phyloP scores from a whole-genome alignment of 306 rosid species.

The Benincasa hispida region DNA sequence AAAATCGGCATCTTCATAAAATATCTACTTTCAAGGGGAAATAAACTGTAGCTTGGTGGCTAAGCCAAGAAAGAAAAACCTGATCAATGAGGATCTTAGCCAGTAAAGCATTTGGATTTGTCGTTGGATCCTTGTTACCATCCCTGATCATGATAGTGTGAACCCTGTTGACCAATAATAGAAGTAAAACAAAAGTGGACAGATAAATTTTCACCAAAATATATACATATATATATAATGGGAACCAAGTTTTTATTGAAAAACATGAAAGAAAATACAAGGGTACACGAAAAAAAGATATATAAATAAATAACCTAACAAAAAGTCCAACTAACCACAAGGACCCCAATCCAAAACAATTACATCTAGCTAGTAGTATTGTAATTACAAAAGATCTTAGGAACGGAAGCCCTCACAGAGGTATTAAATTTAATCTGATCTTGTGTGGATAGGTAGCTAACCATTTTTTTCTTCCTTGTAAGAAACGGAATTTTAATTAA shows the following conservation, averaged over 20 bases:
- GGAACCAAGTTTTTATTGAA: neutral
- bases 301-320: neutral
- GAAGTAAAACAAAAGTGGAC: constrained; percentile 4
- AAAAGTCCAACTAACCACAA: neutral
- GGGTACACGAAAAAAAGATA: neutral
- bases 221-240: neutral
- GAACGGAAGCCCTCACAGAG: neutral
- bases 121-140: constrained; percentile 48
- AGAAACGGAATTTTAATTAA: neutral
- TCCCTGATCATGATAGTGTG: constrained; percentile 62
- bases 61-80: constrained; percentile 26
- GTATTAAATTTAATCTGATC: neutral
- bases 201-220: neutral
- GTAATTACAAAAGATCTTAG: neutral
- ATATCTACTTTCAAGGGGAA: neutral
- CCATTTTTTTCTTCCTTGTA: neutral
- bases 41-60: neutral
- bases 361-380: neutral
- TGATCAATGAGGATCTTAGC: constrained; percentile 60
- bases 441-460: neutral
- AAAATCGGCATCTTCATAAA: neutral
- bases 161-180: constrained; percentile 41
- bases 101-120: constrained; percentile 47
- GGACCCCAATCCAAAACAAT: neutral
- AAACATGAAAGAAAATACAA: neutral